Evolutionary conservation across 2,329 filamentous ascomycete species (phyloP).

Genomic region (Epichloe hybrida): DNA sequence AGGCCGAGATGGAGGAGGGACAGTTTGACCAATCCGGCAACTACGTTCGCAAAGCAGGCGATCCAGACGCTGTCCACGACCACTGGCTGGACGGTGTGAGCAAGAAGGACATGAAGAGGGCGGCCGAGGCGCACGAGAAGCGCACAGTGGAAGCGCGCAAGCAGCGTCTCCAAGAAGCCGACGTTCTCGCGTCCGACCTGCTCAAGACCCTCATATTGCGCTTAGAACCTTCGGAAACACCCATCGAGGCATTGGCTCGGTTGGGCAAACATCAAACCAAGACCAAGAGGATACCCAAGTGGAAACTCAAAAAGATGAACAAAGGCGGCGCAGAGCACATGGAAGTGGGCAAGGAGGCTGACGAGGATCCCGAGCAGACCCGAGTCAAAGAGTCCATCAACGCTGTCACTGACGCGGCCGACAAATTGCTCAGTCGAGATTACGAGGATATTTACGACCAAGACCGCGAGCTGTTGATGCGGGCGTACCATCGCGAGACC

Average conservation of each 20-base stretch:
- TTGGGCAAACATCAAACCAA: conserved; percentile 56
- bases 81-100: conserved; percentile 83
- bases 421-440: conserved; percentile 70
- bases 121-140: conserved; percentile 75
- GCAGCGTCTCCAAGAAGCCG: conserved; percentile 61
- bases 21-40: conserved; percentile 85
- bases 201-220: conserved; percentile 58
- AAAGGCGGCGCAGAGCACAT: conserved; percentile 42
- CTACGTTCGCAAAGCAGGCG: conserved; percentile 75
- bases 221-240: conserved; percentile 70
- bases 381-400: conserved; percentile 63
- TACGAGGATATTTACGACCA: conserved; percentile 85
- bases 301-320: conserved; percentile 57
- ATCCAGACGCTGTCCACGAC: conserved; percentile 85
- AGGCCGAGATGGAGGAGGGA: conserved; percentile 79
- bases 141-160: conserved; percentile 64
- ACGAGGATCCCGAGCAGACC: conserved; percentile 53
- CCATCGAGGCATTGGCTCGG: conserved; percentile 74
- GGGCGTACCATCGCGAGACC: conserved; percentile 73
- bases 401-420: conserved; percentile 76
- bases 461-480: conserved; percentile 68
- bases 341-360: conserved; percentile 48
- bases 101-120: conserved; percentile 90
- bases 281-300: conserved; percentile 45
- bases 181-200: conserved; percentile 57